These are phyloP conservation scores for Rossbeevera mucosa DNA, from an alignment of 768 basidiomycete species.

Conservation along the genomic window DNA sequence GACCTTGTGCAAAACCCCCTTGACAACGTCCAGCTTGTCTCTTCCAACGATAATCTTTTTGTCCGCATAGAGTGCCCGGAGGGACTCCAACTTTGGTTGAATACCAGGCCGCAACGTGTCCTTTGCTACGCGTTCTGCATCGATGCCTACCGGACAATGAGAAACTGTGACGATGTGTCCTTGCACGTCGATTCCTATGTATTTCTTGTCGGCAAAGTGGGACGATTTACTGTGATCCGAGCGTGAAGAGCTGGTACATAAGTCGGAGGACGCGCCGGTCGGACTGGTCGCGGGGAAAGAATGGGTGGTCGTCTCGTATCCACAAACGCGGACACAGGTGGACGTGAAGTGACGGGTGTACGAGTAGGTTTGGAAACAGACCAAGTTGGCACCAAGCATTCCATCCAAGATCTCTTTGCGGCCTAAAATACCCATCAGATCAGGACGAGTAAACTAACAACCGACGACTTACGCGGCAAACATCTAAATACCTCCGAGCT, in stretches of 20 bases:
- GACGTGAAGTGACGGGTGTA: constrained; percentile 94
- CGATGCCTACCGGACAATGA: constrained; percentile 94
- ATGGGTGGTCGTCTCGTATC: constrained; percentile 70
- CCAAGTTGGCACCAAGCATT: constrained; percentile 94
- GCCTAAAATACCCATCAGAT: constrained; percentile 36
- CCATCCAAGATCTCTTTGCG: constrained; percentile 94
- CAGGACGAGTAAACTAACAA: background rate
- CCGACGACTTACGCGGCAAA: constrained; percentile 66
- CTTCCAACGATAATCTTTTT: constrained; percentile 98
- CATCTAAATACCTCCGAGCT: constrained; percentile 95
- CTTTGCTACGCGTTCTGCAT: constrained; percentile 80
- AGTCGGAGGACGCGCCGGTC: constrained; percentile 5
- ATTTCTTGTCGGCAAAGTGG: constrained; percentile 17
- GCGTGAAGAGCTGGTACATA: background rate
- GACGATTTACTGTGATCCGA: constrained; percentile 7
- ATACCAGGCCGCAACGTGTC: constrained; percentile 85
- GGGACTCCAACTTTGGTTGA: constrained; percentile 82
- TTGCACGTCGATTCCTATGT: constrained; percentile 68
- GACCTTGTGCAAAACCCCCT: constrained; percentile 95
- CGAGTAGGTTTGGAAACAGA: constrained; percentile 97
- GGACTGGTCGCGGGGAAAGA: constrained; percentile 2
- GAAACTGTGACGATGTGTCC: constrained; percentile 79
- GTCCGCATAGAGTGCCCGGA: constrained; percentile 80
- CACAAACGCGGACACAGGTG: constrained; percentile 93
- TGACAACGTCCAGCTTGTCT: constrained; percentile 98